Percentiles rank a stretch among this genome's conserved stretches.
Conservation (phyloP, 1,284 basidiomycete genomes). For the Malassezia nana region DNA sequence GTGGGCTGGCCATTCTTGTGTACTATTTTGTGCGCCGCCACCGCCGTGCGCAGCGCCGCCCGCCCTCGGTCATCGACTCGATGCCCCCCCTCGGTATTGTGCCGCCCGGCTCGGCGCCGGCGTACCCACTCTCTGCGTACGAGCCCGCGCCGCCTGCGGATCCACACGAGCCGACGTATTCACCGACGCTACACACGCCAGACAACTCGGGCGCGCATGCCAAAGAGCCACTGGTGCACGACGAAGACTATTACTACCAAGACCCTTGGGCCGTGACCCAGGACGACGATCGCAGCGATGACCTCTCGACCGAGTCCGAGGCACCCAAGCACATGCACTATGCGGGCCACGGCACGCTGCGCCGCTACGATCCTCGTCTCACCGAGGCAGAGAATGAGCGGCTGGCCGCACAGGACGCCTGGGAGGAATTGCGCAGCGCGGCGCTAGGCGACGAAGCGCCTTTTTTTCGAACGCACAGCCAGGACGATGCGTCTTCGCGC, state of each 20-base stretch:
- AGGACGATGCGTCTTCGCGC: not conserved
- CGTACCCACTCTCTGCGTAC: not conserved
- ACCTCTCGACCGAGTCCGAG: not conserved
- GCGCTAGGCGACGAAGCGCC: not conserved
- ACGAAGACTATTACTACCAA: not conserved
- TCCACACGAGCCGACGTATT: too few species aligned
- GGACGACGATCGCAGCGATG: not conserved
- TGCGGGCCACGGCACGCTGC: not conserved
- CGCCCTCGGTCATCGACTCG: not conserved
- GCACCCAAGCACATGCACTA: slow-evolving; percentile 1
- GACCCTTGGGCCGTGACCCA: not conserved
- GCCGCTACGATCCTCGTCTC: not conserved
- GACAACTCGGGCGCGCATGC: not conserved
- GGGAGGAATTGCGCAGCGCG: slow-evolving; percentile 7
- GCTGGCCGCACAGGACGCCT: slow-evolving; percentile 5
- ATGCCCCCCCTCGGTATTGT: not conserved
- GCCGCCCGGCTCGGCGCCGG: not conserved
- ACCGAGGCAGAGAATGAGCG: slow-evolving; percentile 2
- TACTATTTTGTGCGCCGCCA: slow-evolving; percentile 6
- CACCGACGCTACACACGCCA: not conserved
- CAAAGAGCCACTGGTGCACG: too few species aligned
- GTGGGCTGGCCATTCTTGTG: not conserved
- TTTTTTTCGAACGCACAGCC: not conserved
- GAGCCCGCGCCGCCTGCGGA: not conserved
- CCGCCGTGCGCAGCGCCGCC: not conserved